Evolutionary conservation across 2,329 filamentous ascomycete genomes (phyloP).

Genomic region (Colletotrichum cordylinicola): DNA sequence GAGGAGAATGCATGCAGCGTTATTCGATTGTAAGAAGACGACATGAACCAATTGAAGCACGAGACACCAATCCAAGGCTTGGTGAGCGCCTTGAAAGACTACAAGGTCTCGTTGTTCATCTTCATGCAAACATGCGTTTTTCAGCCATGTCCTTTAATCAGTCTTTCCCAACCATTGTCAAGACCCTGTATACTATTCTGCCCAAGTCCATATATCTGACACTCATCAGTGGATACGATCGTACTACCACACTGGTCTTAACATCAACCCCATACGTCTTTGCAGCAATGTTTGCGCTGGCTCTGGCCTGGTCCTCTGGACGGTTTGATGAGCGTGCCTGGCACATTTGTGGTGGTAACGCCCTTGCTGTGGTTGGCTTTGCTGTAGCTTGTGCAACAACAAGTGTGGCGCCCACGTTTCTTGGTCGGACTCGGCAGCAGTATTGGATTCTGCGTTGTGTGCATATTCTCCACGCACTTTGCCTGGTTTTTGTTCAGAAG

Average conservation of each 20-base stretch:
- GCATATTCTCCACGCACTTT: neutral
- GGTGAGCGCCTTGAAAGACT: conserved; percentile 29
- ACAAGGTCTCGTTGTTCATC: conserved; percentile 35
- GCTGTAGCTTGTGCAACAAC: conserved; percentile 24
- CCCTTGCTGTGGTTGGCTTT: conserved; percentile 44
- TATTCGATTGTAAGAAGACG: neutral
- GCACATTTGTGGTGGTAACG: conserved; percentile 49
- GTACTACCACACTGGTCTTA: conserved; percentile 45
- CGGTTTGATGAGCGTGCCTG: conserved; percentile 52
- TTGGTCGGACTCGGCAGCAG: neutral
- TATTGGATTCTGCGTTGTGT: neutral
- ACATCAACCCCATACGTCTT: conserved; percentile 52
- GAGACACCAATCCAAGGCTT: neutral
- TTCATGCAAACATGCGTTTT: conserved; percentile 31
- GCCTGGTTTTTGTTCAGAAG: neutral
- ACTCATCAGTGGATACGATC: conserved; percentile 33
- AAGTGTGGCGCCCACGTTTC: neutral
- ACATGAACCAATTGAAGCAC: neutral
- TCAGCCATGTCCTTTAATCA: conserved; percentile 70
- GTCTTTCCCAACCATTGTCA: conserved; percentile 81
- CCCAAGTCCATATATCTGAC: neutral
- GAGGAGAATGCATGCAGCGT: conserved; percentile 26
- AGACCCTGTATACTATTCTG: conserved; percentile 39
- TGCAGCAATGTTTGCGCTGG: conserved; percentile 41
- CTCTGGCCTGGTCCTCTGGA: conserved; percentile 46